Base-by-base conservation (phyloP, 805 yeast genomes). In the Clavispora santaluciae region DNA sequence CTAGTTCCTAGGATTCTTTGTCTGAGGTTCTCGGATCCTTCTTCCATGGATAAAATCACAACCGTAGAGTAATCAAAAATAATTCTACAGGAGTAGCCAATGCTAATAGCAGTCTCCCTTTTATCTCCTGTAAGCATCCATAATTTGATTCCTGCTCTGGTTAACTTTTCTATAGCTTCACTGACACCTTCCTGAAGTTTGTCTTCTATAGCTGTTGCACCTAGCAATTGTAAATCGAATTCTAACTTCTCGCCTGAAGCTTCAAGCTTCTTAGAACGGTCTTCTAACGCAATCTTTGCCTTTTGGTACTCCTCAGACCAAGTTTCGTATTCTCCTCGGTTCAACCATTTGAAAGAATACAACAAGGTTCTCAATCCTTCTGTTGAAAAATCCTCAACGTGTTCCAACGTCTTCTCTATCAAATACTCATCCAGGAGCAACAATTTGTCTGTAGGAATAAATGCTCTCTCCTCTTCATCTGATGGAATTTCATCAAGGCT, bases 111-210 rank as follows among this genome's bases (percentile, higher is more conserved):
- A 0, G 99, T 93, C 62, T 93, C 99, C 44, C 97, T 72, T 58
- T 95, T 95, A 60, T 93, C 99, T 34, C 99, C 99, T 0, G 99
- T 93, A 36, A 93, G 69, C 97, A 93, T 93, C 99, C 99, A 93
- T 72, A 93, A 65, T 55, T 83, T 87, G 42, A 93, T 88, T 2
- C 96, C 96, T 0, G 99, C 98, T 48, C 95, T 73, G 52, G 95
- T 77, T 37, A 93, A 72, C 55, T 88, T 89, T 43, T 88, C 97
- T 48, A 93, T 90, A 0, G 98, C 78, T 40, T 90, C 96, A 17
- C 97, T 84, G 6, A 93, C 99, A n/a, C 99, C 99, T 18, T 82
- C 84, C 64, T 93, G 99, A 29, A 93, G 71, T 57, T 91, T 93
- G 58, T 93, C 99, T 59, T 93, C 99, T 46, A 93, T 93, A 0